Base-by-base conservation (phyloP, 1,139 yeast species). In the Kodamaea fungicola region DNA sequence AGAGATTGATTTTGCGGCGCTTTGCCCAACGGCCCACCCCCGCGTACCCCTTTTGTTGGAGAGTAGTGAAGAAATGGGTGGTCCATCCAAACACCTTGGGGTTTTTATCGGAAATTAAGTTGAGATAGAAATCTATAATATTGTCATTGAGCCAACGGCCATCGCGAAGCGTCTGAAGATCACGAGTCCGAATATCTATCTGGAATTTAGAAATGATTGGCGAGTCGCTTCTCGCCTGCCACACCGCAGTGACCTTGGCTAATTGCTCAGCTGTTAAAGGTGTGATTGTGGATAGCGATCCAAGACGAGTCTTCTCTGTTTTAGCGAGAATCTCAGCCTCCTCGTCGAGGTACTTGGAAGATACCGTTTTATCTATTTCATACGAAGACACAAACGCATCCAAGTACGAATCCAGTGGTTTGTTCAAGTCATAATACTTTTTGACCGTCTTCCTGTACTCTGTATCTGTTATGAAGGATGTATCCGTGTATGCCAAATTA, bases 21-120 rank as follows among this genome's bases (percentile, higher is more conserved):
- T 83, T 87, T 40, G 96, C 86, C 98, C 98, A 92, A 45, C 94
- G 68, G 22, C 80, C 76, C 4, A 92, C 97, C 6, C 92, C 90
- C 28, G 64, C 64, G 56, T 89, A 89, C 0, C 98, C 98, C 45
- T 76, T 78, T 2, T 67, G 55, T 31, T 79, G 74, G 33, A 92
- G 64, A 2, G 84, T 83, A 0, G 95, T 72, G 59, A 76, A 90
- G 57, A 90, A 90, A 61, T 85, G 95, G 1, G 98, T 86, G 8
- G 95, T 83, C 72, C 95, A 89, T 2, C 83, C 80, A 53, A 80
- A 87, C 3, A 76, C 66, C 24, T 64, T 58, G 3, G 71, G 61
- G 29, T 65, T 44, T 5, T 50, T 45, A 7, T 41, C 42, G 8
- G 78, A 76, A 7, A 89, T 67, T 44, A 83, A 57, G 44, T 76